Evolutionary conservation across 2,329 filamentous ascomycete genomes (phyloP).

Genomic region (Talaromyces amestolkiae): DNA sequence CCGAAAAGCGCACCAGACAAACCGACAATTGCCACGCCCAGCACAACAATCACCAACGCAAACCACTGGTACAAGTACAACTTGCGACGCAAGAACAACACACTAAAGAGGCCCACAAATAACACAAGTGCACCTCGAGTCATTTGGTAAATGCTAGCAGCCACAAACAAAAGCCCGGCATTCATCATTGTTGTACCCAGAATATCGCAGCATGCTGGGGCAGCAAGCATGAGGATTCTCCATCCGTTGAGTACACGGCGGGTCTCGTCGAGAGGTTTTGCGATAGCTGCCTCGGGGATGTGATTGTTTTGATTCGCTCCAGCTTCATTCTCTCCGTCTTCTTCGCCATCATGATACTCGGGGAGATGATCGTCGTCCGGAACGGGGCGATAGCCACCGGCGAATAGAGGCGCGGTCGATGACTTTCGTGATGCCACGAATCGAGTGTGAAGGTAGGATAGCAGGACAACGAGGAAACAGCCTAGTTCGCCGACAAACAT

Average conservation of each 20-base stretch:
- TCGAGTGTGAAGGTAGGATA: slow-evolving; percentile 64
- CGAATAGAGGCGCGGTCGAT: slow-evolving; percentile 43
- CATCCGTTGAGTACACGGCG: slow-evolving; percentile 64
- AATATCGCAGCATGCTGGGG: slow-evolving; percentile 91
- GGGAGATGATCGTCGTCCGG: slow-evolving; percentile 46
- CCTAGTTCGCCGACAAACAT: slow-evolving; percentile 98
- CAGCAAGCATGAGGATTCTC: slow-evolving; percentile 70
- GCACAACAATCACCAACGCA: slow-evolving; percentile 78
- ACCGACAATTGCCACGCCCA: slow-evolving; percentile 85
- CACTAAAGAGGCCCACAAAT: slow-evolving; percentile 93
- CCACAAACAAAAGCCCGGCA: slow-evolving; percentile 86
- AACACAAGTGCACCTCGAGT: slow-evolving; percentile 90
- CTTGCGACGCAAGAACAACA: slow-evolving; percentile 78
- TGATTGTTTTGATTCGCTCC: not conserved
- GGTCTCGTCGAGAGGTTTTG: slow-evolving; percentile 54
- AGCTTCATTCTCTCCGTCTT: slow-evolving; percentile 37
- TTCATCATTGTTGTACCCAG: slow-evolving; percentile 97
- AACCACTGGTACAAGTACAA: slow-evolving; percentile 90
- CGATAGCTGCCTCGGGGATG: slow-evolving; percentile 32
- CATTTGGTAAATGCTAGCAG: slow-evolving; percentile 98
- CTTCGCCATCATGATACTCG: slow-evolving; percentile 31
- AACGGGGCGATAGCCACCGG: slow-evolving; percentile 66
- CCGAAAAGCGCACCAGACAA: slow-evolving; percentile 80
- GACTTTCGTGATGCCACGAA: slow-evolving; percentile 45
- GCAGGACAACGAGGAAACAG: slow-evolving; percentile 85